Percentiles rank a stretch among this genome's conserved stretches.
These are phyloP conservation scores for Pythium myriotylum DNA, from an alignment of 352 stramenopile genomes.

Conservation along the genomic window DNA sequence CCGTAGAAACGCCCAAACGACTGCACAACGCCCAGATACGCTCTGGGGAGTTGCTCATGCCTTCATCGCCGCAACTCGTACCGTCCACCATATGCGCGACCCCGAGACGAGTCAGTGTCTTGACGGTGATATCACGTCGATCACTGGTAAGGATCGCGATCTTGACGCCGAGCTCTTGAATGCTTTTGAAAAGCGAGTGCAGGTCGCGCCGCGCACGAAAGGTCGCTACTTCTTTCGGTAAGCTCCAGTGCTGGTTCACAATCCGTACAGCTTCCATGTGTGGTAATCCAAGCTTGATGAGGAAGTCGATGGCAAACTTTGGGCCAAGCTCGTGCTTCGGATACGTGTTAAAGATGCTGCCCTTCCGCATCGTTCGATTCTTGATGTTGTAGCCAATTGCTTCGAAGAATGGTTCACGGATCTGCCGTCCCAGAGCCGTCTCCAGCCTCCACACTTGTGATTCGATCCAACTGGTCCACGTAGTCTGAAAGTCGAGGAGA, in stretches of 20 bases:
- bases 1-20: constrained; percentile 34
- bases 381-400: constrained; percentile 42
- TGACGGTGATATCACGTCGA: constrained; percentile 36
- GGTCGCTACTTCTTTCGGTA: constrained; percentile 38
- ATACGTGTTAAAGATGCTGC: constrained; percentile 33
- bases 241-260: constrained; percentile 34
- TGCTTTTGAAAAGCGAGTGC: constrained; percentile 31
- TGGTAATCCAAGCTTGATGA: constrained; percentile 31
- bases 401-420: constrained; percentile 35
- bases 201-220: constrained; percentile 36
- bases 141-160: constrained; percentile 58
- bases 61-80: constrained; percentile 56
- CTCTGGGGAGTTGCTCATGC: constrained; percentile 30
- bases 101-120: constrained; percentile 36
- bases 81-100: constrained; percentile 40
- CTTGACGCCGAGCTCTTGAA: constrained; percentile 41
- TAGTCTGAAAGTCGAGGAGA: constrained; percentile 51
- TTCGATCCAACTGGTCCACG: constrained; percentile 46
- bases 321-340: constrained; percentile 36
- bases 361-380: constrained; percentile 29
- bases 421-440: constrained; percentile 22
- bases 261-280: constrained; percentile 16
- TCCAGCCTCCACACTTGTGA: constrained; percentile 37
- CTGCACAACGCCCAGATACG: constrained; percentile 49
- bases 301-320: constrained; percentile 33